Conservation (phyloP, 495 filamentous ascomycete genomes). For the Penicillium antarcticum region DNA sequence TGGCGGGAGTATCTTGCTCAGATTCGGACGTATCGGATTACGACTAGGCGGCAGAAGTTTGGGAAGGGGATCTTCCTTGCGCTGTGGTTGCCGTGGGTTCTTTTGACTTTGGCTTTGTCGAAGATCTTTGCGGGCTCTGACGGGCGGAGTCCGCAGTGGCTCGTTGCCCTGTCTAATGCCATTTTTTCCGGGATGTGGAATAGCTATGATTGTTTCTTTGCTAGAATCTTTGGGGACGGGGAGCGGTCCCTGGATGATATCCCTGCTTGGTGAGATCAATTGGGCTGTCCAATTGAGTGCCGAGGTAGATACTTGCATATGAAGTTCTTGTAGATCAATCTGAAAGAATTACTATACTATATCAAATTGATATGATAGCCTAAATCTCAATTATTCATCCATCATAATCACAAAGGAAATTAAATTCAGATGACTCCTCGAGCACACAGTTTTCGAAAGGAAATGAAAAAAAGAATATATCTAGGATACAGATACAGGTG, state of each 20-base stretch:
- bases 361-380: neutral
- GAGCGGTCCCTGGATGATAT: conserved; percentile 62
- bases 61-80: conserved; percentile 59
- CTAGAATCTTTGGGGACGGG: conserved; percentile 75
- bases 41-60: conserved; percentile 59
- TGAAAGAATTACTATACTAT: neutral
- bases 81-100: conserved; percentile 59
- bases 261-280: conserved; percentile 4
- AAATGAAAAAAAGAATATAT: conserved; percentile 41
- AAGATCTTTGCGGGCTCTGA: conserved; percentile 54
- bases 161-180: conserved; percentile 42
- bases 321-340: neutral
- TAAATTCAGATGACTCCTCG: conserved; percentile 35
- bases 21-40: conserved; percentile 67
- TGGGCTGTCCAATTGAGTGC: neutral
- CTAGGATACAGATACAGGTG: conserved; percentile 51
- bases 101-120: conserved; percentile 44
- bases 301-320: neutral
- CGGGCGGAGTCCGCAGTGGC: conserved; percentile 67
- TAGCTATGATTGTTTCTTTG: conserved; percentile 69
- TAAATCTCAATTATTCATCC: neutral
- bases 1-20: conserved; percentile 67
- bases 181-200: conserved; percentile 62
- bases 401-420: conserved; percentile 41
- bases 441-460: conserved; percentile 42